These are phyloP conservation scores for Kregervanrija pseudodelftensis DNA, from an alignment of 805 yeast genomes.

Conservation along the genomic window DNA sequence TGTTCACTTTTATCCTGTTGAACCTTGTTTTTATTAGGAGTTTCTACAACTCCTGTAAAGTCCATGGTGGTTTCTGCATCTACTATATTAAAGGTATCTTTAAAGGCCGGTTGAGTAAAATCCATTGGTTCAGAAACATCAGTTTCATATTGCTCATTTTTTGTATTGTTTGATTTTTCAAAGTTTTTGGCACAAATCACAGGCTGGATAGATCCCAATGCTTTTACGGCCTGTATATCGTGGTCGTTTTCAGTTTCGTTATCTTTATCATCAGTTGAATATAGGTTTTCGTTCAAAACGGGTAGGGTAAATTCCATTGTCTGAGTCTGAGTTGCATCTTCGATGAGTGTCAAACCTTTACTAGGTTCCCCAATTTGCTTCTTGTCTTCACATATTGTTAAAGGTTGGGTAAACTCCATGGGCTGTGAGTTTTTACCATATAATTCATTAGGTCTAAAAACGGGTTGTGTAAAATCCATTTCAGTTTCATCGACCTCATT, in stretches of 20 bases:
- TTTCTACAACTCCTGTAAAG: too few relatives aligned
- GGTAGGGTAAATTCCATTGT: constrained; percentile 5
- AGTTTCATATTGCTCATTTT: too few relatives aligned
- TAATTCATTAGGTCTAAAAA: not conserved
- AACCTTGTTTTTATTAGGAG: too few relatives aligned
- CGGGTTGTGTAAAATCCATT: constrained; percentile 7
- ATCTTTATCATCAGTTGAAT: too few relatives aligned
- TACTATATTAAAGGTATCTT: too few relatives aligned
- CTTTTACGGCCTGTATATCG: too few relatives aligned
- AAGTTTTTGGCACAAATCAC: too few relatives aligned
- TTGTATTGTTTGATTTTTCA: too few relatives aligned
- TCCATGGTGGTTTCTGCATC: too few relatives aligned
- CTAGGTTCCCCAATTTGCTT: not conserved
- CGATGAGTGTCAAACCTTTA: constrained; percentile 5
- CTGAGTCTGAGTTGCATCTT: constrained; percentile 1
- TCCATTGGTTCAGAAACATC: constrained; percentile 15
- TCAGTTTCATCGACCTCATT: not conserved
- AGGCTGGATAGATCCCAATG: too few relatives aligned
- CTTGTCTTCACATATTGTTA: not conserved
- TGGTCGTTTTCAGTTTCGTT: too few relatives aligned
- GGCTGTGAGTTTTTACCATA: constrained; percentile 1
- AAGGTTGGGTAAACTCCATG: constrained; percentile 4
- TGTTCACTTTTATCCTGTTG: too few relatives aligned
- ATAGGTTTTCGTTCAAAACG: not conserved
- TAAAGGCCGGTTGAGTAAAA: constrained; percentile 7